Base-by-base conservation (phyloP, 208 protist genomes). In the Paratrypanosoma confusum region DNA sequence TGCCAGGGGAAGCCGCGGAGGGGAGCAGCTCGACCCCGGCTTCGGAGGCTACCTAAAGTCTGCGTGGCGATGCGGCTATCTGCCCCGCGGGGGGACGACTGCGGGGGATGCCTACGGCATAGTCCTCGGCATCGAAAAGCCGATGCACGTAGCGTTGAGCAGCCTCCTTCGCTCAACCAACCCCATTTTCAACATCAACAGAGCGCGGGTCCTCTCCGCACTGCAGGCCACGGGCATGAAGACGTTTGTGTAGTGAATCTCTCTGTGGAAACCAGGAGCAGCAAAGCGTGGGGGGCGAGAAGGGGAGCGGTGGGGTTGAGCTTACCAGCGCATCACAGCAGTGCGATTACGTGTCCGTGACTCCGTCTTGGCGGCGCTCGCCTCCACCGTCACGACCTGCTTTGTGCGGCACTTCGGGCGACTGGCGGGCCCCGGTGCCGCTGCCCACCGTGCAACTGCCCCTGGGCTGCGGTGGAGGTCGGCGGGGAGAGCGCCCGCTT, bases 181-280 rank as follows among this genome's bases (percentile, higher is more conserved):
- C 34, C 77, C 81, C 5, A 75, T 91, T 14, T 80, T 86, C 34
- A 91, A 91, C 41, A 42, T 91, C n/a, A 39, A 71, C 42, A 63
- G 51, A 13, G 53, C 40, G n/a, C 28, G 60, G 10, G 65, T 91
- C 4, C 33, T 73, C n/a, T 17, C 42, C 0, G 59, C 71, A n/a
- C 36, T 84, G 33, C 38, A 50, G 8, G 33, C 57, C 18, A 81
- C 62, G 61, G 56, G 69, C 10, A 14, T 42, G 20, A 78, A 70
- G 27, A 45, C 66, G 0, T 78, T 72, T 35, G 4, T 85, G 14
- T 78, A 24, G 51, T 43, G n/a, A 38, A 33, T 7, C 28, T 33
- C 8, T 13, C 28, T 33, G 8, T 13, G 28, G 8, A n/a, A n/a
- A n/a, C n/a, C n/a, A n/a, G n/a, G n/a, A 33, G 8, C 13, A 13